These are phyloP conservation scores for Dorcoceras hygrometricum DNA, from an alignment of 257 asterid genomes.

Conservation along the genomic window DNA sequence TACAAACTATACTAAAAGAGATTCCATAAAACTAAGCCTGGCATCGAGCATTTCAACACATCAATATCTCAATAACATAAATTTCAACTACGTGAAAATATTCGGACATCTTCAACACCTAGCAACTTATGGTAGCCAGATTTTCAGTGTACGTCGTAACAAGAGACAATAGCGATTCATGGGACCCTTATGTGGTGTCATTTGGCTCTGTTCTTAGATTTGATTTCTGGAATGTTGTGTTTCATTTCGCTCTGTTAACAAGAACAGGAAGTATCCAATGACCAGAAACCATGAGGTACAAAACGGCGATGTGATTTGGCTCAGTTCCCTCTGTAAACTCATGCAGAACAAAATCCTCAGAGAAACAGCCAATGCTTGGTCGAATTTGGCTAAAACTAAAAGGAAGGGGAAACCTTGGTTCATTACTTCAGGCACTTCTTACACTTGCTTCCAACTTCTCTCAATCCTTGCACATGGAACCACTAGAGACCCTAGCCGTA, in stretches of 20 bases:
- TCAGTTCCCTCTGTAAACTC: not conserved
- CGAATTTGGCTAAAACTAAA: not conserved
- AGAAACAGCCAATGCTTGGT: not conserved
- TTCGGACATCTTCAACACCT: not conserved
- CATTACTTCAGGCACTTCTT: slow-evolving; percentile 26
- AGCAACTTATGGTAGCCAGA: not conserved
- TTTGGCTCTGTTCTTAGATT: too few relatives aligned
- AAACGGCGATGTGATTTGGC: not conserved
- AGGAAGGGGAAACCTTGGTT: slow-evolving; percentile 25
- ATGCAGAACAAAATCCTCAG: not conserved
- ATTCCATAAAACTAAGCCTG: not conserved
- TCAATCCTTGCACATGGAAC: slow-evolving; percentile 34
- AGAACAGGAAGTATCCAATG: slow-evolving; percentile 20
- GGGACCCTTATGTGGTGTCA: too few relatives aligned
- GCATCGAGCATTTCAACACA: not conserved
- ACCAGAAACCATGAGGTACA: slow-evolving; percentile 27
- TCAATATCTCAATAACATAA: not conserved
- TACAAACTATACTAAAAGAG: not conserved
- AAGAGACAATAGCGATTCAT: not conserved
- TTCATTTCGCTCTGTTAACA: slow-evolving; percentile 2
- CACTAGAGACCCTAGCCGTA: slow-evolving; percentile 63
- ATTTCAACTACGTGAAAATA: too few relatives aligned
- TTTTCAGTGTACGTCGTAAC: too few relatives aligned
- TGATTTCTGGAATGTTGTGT: not conserved
- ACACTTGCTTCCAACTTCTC: slow-evolving; percentile 24